These are phyloP conservation scores for Pterocarpus santalinus DNA, from an alignment of 306 rosid species.

Conservation along the genomic window DNA sequence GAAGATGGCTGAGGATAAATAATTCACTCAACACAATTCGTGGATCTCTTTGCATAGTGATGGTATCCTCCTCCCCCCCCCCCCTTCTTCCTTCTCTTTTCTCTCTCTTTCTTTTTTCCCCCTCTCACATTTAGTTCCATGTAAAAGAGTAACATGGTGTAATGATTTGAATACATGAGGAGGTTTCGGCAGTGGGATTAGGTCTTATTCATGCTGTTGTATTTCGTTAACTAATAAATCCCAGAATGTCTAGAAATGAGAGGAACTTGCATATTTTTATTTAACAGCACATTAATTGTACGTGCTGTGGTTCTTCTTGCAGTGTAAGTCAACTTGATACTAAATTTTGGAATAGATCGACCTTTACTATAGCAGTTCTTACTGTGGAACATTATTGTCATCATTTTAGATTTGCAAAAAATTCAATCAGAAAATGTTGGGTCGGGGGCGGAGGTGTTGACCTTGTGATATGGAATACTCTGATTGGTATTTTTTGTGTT, in stretches of 20 bases:
- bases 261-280: background rate
- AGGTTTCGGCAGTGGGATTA: constrained; percentile 9
- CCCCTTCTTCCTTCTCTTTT: too few relatives aligned
- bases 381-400: too few relatives aligned
- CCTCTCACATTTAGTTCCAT: background rate
- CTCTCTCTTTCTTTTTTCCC: too few relatives aligned
- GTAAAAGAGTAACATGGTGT: background rate
- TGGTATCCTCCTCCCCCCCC: background rate
- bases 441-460: too few relatives aligned
- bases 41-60: constrained; percentile 23
- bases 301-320: background rate
- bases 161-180: background rate
- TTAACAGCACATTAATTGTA: background rate
- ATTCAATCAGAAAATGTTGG: too few relatives aligned
- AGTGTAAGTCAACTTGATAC: constrained; percentile 12
- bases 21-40: background rate
- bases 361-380: background rate
- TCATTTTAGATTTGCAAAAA: too few relatives aligned
- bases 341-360: background rate
- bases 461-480: too few relatives aligned
- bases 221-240: constrained; percentile 32
- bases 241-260: constrained; percentile 9
- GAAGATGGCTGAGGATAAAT: constrained; percentile 65
- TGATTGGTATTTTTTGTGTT: too few relatives aligned
- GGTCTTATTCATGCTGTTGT: constrained; percentile 20